Base-by-base conservation (phyloP, 805 yeast genomes). In the Metschnikowia bowlesiae region DNA sequence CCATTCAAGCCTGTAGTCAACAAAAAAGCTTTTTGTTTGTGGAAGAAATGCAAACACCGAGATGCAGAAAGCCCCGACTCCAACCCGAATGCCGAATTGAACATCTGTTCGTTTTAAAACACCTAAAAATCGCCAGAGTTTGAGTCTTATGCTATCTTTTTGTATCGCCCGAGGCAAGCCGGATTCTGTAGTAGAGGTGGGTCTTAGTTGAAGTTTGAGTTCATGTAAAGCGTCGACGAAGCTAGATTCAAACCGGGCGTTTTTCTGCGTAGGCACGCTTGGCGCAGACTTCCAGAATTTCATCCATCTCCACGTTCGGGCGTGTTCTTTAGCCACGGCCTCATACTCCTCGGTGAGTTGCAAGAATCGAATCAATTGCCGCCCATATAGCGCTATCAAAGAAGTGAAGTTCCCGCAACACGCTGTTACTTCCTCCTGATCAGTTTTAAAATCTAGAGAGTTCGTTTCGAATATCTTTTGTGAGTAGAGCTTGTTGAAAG, bases 1-100 rank as follows among this genome's bases (percentile, higher is more conserved):
- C 96, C 96, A 88, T 63, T 88, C 96, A 13, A 86, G 85, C 55
- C 91, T 69, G 89, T 89, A 87, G 39, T 72, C 75, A 43, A 69
- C 75, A 58, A 87, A 89, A 1, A 62, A 53, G 5, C 72, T 70
- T 46, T 83, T 72, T 0, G 89, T 80, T 10, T 63, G 61, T 2
- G 84, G 83, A 29, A 80, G 60, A 58, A 82, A 87, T 2, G 95
- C 95, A 49, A 89, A 82, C 0, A 79, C 56, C 0, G 90, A 82
- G 30, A 88, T 67, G 5, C 78, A 68, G 48, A 85, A 73, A 0
- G 92, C 86, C 0, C 96, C 96, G 10, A 87, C 60, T 0, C 90
- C 94, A 11, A 87, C 95, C 40, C 92, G 70, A 29, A 88, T 66
- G 1, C 94, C 95, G 62, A 87, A 87, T 58, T 85, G 87, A 6